Base-by-base conservation (phyloP, 2,329 filamentous ascomycete species). In the Trichophyton verrucosum region DNA sequence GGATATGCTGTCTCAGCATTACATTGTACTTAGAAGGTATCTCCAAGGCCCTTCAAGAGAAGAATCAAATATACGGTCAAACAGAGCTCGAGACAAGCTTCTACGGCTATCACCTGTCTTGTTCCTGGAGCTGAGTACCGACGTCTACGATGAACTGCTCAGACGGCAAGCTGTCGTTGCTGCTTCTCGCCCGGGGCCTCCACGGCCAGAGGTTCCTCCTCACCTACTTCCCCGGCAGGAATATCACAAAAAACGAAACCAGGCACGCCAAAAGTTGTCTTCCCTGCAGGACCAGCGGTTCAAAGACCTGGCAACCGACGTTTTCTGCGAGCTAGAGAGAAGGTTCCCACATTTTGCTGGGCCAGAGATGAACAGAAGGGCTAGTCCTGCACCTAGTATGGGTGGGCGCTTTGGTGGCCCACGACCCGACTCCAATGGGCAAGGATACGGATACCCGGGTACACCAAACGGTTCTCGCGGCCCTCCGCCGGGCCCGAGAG, bases 221-320 rank as follows among this genome's bases (percentile, higher is more conserved):
- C 95, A 85, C 70, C 82, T 99, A 4, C 77, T 89, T 24, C 89
- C 94, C n/a, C 90, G 92, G 72, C 82, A 86, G 65, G 87, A 85
- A 65, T 97, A 97, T 75, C 94, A 99, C 73, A 91, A 91, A 1
- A 99, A 97, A 76, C 87, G 94, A 64, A 99, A 99, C 71, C 91
- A 97, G 73, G 94, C 94, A n/a, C 84, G 94, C 46, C 91, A 96
- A 74, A 95, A 95, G 73, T 82, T 99, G 20, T 92, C 91, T 0
- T 95, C 91, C 0, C 82, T 99, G 13, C 90, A 91, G 2, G 85
- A 88, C 22, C 86, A 89, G 27, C 82, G 92, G 61, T 99, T 99
- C 71, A 84, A 89, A 67, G 91, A 97, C 70, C 80, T 99, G 5
- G 92, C 91, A 8, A 96, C 91, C 47, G 94, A 99, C 75, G 92